phyloP scores from a whole-genome alignment of 306 rosid genomes.

The Acmispon strigosus region DNA sequence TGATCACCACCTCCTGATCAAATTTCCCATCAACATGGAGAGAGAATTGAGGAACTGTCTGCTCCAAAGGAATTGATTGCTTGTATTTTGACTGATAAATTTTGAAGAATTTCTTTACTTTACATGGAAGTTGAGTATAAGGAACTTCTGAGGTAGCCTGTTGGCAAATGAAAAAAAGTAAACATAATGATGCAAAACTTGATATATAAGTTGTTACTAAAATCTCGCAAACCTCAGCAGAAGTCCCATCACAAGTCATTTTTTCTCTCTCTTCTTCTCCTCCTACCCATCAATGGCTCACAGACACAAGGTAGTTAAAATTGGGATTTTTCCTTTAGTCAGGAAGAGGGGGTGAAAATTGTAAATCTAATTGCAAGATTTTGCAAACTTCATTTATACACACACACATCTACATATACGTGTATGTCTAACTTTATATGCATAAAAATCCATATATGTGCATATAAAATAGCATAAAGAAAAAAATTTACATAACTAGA shows the following conservation, averaged over 20 bases:
- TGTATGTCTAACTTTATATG: no score
- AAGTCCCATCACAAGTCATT: background rate
- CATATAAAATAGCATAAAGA: no score
- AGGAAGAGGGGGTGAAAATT: no score
- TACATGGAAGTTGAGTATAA: constrained; percentile 52
- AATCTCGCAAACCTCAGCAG: background rate
- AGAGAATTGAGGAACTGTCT: constrained; percentile 58
- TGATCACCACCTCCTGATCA: constrained; percentile 49
- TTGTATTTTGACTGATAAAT: constrained; percentile 34
- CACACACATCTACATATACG: no score
- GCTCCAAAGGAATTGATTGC: constrained; percentile 45
- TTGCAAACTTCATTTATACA: no score
- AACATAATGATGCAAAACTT: background rate
- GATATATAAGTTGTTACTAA: background rate
- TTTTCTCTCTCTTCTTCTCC: background rate
- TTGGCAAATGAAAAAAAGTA: constrained; percentile 24
- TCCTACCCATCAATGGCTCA: background rate
- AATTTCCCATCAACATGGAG: constrained; percentile 64
- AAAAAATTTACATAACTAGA: no score
- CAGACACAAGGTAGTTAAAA: no score
- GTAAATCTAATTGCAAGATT: background rate
- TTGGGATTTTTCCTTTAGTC: no score
- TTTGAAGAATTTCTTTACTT: constrained; percentile 61
- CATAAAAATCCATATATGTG: no score
- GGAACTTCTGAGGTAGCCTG: constrained; percentile 92